Evolutionary conservation across 495 filamentous ascomycete species (phyloP).

Genomic region (Penicillium atrosanguineum): DNA sequence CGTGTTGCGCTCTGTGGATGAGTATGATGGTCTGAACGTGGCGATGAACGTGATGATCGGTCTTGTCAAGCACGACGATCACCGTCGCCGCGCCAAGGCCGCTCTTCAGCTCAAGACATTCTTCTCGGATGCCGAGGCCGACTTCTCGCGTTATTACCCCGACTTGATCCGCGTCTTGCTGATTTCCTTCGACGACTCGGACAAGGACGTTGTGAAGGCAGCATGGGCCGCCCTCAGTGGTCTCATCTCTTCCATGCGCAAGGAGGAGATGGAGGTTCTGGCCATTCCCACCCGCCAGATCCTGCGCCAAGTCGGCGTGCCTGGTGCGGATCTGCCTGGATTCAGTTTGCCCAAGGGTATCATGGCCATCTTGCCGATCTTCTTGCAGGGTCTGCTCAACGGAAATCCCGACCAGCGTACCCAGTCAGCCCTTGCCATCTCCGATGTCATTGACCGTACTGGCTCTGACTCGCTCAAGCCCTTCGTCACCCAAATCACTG

Average conservation of each 20-base stretch:
- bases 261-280: constrained; percentile 98
- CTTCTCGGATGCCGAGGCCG: constrained; percentile 75
- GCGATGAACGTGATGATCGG: constrained; percentile 89
- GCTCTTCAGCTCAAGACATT: constrained; percentile 82
- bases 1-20: constrained; percentile 88
- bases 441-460: constrained; percentile 90
- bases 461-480: constrained; percentile 79
- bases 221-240: constrained; percentile 88
- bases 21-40: constrained; percentile 91
- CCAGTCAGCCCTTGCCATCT: constrained; percentile 87
- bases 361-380: constrained; percentile 93
- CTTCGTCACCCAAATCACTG: constrained; percentile 96
- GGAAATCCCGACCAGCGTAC: constrained; percentile 88
- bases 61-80: constrained; percentile 88
- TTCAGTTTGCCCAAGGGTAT: constrained; percentile 96
- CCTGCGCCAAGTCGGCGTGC: constrained; percentile 80
- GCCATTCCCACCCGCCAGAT: constrained; percentile 81
- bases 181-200: constrained; percentile 86
- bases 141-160: constrained; percentile 91
- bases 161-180: constrained; percentile 87
- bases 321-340: constrained; percentile 80
- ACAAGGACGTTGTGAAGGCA: constrained; percentile 82
- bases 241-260: constrained; percentile 83
- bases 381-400: constrained; percentile 96
- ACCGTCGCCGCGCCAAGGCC: constrained; percentile 73